A percentile compares a stretch with the other conserved stretches of the same genome.
Evolutionary conservation across 2,329 filamentous ascomycete genomes (phyloP).

Genomic region (Colletotrichum viniferum): DNA sequence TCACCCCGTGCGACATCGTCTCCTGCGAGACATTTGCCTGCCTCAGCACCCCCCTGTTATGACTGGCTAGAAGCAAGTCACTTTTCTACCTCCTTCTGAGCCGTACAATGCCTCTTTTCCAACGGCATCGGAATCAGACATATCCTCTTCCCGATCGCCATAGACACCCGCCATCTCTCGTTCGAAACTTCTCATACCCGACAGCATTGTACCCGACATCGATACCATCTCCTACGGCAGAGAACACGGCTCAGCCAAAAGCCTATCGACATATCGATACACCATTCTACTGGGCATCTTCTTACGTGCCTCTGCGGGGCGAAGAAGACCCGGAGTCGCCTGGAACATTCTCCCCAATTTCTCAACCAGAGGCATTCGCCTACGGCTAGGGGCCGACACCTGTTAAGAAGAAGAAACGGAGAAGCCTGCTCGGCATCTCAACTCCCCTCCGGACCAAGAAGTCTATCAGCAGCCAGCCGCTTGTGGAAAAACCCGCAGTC

Average conservation of each 20-base stretch:
- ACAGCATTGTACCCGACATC: conserved; percentile 1
- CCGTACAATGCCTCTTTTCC: conserved; percentile 9
- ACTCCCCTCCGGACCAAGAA: neutral
- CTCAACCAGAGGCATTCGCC: conserved; percentile 7
- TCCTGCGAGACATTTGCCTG: neutral
- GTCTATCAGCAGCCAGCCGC: neutral
- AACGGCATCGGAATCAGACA: neutral
- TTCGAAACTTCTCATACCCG: conserved; percentile 29
- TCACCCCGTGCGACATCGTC: neutral
- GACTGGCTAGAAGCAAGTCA: neutral
- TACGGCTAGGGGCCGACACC: conserved; percentile 12
- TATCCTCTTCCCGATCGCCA: neutral
- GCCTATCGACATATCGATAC: neutral
- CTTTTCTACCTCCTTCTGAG: neutral
- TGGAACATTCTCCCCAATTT: neutral
- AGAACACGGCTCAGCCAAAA: neutral
- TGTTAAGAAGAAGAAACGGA: conserved; percentile 7
- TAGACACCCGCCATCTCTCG: neutral
- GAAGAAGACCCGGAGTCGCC: neutral
- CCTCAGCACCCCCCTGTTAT: neutral
- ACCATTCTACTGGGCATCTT: conserved; percentile 16
- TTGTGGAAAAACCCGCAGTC: neutral
- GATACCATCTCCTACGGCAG: neutral
- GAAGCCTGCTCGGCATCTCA: conserved; percentile 1
- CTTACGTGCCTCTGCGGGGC: neutral